Conservation (phyloP, 768 basidiomycete species). For the Psilocybe azurescens region DNA sequence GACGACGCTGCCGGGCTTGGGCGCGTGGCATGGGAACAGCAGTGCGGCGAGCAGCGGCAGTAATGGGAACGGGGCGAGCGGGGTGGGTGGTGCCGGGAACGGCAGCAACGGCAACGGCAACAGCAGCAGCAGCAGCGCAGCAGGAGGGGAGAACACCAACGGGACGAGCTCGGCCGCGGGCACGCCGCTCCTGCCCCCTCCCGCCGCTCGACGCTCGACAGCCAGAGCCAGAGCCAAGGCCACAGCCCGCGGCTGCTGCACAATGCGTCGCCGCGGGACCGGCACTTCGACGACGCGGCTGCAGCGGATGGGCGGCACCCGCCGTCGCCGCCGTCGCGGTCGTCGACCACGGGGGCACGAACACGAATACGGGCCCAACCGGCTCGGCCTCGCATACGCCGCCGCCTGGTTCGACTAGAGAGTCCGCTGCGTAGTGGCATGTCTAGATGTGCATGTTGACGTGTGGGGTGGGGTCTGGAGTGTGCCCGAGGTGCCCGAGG, state of each 20-base stretch:
- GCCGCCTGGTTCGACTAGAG: conserved; percentile 9
- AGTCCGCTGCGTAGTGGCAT: conserved; percentile 1
- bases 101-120: conserved; percentile 20
- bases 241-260: too few relatives aligned
- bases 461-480: too few relatives aligned
- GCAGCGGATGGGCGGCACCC: too few relatives aligned
- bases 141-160: neutral
- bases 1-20: conserved; percentile 50
- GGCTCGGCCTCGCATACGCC: conserved; percentile 7
- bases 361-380: neutral
- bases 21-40: conserved; percentile 44
- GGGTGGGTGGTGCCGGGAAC: neutral
- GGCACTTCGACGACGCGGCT: too few relatives aligned
- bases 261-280: too few relatives aligned
- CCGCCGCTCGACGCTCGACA: neutral
- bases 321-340: neutral
- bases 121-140: conserved; percentile 1
- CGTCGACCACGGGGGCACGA: neutral
- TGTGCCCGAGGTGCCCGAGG: too few relatives aligned
- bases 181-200: neutral
- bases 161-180: neutral
- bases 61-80: neutral
- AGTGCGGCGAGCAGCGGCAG: neutral
- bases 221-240: neutral
- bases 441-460: neutral